Evolutionary conservation across 1,284 basidiomycete genomes (phyloP).

Genomic region (Exsudoporus floridanus): DNA sequence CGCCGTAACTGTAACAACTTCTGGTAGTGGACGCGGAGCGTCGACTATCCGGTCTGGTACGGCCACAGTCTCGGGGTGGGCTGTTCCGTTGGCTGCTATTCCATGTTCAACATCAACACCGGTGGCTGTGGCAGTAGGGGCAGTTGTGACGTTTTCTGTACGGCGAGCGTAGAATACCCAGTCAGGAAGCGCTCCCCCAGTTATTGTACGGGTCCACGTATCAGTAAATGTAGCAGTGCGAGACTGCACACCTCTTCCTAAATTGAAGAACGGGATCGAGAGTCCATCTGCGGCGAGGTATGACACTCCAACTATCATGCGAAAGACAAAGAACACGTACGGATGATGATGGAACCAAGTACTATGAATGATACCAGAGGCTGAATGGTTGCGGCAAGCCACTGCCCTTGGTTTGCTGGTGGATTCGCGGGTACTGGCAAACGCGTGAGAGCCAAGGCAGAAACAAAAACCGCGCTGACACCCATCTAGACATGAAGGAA

Average conservation of each 20-base stretch:
- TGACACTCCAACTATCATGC: not conserved
- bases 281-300: constrained; percentile 61
- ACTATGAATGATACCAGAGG: constrained; percentile 86
- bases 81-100: not conserved
- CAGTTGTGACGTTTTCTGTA: constrained; percentile 14
- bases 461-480: constrained; percentile 84
- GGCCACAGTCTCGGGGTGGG: not conserved
- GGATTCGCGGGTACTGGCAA: constrained; percentile 60
- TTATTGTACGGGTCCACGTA: constrained; percentile 36
- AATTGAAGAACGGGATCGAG: constrained; percentile 84
- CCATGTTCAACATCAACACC: constrained; percentile 30
- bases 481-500: constrained; percentile 54
- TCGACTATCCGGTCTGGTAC: not conserved
- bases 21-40: not conserved
- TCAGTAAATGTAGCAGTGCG: constrained; percentile 44
- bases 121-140: not conserved
- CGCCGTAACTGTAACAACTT: not conserved
- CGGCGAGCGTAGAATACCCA: constrained; percentile 49
- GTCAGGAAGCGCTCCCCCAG: constrained; percentile 41
- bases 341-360: constrained; percentile 77
- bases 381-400: constrained; percentile 68
- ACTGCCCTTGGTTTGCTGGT: constrained; percentile 65
- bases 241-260: constrained; percentile 65
- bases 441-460: constrained; percentile 69
- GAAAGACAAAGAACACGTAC: constrained; percentile 42